Evolutionary conservation across 139 green algal species (phyloP), one percentile per base, ranked within the genome.

Genomic region (Medakamo hakoo): DNA sequence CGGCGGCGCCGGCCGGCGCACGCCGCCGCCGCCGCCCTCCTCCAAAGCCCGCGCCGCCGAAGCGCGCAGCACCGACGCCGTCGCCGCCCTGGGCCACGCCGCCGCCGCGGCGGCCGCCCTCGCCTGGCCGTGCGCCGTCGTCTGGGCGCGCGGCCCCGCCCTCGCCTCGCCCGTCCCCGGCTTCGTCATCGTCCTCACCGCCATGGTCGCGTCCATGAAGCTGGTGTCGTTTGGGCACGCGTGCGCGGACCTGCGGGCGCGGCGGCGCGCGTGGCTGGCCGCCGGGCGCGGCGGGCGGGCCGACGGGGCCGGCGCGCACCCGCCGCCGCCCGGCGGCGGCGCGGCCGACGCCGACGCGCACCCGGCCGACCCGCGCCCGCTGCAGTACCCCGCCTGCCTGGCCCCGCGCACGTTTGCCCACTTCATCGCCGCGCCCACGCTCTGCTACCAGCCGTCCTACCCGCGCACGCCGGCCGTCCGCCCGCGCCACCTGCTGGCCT

Each of bases 301-400:
- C 62, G 77, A 70, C 25, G 78, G 26, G 57, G 76, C 57, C 63
- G 75, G 22, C 84, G 84, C 0, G 85, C 90, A 68, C 62, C n/a
- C 40, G 9, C 9, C 40, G 40, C 40, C 40, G 62, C 26, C 24
- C 27, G 25, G 30, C 2, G 19, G 58, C 2, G 24, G 18, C 1
- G 62, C 14, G 40, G 26, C 3, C n/a, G 58, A 14, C 52, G 59
- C 30, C 28, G 28, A 55, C 26, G 49, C 30, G 26, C 52, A 16
- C 52, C 29, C 55, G 30, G 28, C n/a, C 28, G 58, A 58, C 24
- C 28, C 28, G 23, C 48, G 23, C 28, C 49, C 67, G 49, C 63
- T 83, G 28, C 32, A 30, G 52, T 95, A 92, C 72, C 88, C 86
- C 0, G 77, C 88, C 66, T 92, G 88, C 66, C 59, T 95, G 19